Base-by-base conservation (phyloP, 2,329 filamentous ascomycete species). In the Ophiostoma himal-ulmi region DNA sequence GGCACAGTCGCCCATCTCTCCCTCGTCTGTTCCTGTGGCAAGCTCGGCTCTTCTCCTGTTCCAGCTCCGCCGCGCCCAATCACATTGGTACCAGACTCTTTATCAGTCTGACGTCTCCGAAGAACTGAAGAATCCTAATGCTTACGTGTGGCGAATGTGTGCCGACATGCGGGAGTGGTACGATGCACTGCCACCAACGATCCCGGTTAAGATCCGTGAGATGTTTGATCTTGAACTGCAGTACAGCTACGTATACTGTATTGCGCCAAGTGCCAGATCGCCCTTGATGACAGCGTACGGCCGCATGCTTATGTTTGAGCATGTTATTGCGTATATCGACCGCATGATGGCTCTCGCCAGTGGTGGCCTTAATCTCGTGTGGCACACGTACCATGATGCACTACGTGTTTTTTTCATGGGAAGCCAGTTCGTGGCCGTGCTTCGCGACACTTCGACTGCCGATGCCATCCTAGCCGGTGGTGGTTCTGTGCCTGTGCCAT, bases 161-260 rank as follows among this genome's bases (percentile, higher is more conserved):
- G 83, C 88, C 66, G 85, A 91, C 54, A 93, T 92, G 89, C 88
- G 85, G 69, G 86, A 88, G 76, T 98, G 94, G 94, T 90, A 89
- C 72, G 87, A 93, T 48, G 86, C 86, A n/a, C 85, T 96, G 14
- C 91, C 93, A 0, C 81, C 83, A 52, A 85, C 84, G 1, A 84
- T 91, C 0, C 85, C 90, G 0, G 81, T 85, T 0, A 85, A 86
- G 36, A 89, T 94, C 73, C 86, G 89, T 54, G 86, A 91, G 67
- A 87, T 94, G 74, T 96, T 97, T 76, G 91, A 95, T 73, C 86
- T 97, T 20, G 95, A 99, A 77, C 71, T 96, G 60, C 86, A 94
- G 66, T 98, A 97, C 81, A 96, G 92, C 76, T 95, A 93, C 75
- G 90, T 97, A 34, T 93, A 97, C 78, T 91, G 94, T 71, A 85